Evolutionary conservation across 1,284 basidiomycete species (phyloP).

Genomic region (Xerocomus amazonicus): DNA sequence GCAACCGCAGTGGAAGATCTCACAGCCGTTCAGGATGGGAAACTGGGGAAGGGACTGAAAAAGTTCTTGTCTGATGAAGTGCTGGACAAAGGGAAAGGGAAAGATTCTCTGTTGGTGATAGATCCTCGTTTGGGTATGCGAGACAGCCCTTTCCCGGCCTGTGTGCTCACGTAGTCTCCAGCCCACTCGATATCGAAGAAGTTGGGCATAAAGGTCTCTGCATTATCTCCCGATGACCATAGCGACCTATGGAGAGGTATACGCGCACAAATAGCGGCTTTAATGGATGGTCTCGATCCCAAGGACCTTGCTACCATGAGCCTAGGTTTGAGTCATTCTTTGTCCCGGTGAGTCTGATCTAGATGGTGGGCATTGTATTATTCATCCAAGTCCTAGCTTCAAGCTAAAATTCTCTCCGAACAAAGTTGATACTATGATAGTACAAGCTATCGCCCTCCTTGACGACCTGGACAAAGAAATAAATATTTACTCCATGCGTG

Average conservation of each 20-base stretch:
- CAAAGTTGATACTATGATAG: conserved; percentile 99
- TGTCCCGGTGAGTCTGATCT: conserved; percentile 65
- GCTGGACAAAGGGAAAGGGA: conserved; percentile 82
- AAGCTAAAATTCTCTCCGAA: conserved; percentile 99
- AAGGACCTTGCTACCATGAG: conserved; percentile 98
- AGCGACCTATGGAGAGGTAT: conserved; percentile 95
- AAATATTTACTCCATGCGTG: conserved; percentile 99
- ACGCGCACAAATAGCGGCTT: conserved; percentile 80
- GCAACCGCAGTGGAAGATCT: conserved; percentile 99
- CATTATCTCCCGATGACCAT: conserved; percentile 41
- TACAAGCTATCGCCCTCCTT: conserved; percentile 97
- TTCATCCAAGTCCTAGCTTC: conserved; percentile 56
- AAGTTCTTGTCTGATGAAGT: conserved; percentile 91
- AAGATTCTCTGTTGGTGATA: conserved; percentile 85
- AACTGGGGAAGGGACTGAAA: conserved; percentile 90
- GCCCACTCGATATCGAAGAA: conserved; percentile 90
- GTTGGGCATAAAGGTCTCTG: conserved; percentile 83
- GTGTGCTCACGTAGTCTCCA: conserved; percentile 29
- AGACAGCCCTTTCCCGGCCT: background rate
- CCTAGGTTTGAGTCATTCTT: conserved; percentile 92
- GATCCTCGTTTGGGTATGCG: conserved; percentile 87
- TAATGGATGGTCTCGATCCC: conserved; percentile 90
- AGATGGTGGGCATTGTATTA: conserved; percentile 5
- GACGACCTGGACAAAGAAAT: conserved; percentile 99
- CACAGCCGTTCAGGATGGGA: conserved; percentile 88